Base-by-base conservation (phyloP, 2,329 filamentous ascomycete genomes). In the Teratosphaeriaceae sp. region DNA sequence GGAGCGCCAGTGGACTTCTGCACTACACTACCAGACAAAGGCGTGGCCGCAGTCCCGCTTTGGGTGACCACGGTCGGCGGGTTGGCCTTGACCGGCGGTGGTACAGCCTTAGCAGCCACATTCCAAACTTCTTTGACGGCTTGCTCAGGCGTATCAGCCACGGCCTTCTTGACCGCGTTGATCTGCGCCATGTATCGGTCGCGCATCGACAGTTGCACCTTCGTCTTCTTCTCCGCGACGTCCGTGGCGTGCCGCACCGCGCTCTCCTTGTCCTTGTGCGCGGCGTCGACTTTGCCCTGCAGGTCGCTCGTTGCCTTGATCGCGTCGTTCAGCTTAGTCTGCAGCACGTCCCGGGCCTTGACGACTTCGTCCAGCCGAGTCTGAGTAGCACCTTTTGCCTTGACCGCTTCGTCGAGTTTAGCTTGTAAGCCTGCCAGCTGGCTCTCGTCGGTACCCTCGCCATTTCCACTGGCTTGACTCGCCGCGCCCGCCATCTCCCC, bases 71-170 rank as follows among this genome's bases (percentile, higher is more conserved):
- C 19, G 16, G 33, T 16, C 40, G 44, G 16, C 16, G 31, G 9
- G 13, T 19, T 30, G 13, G 23, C 43, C 19, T 47, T 39, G 34
- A 48, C 31, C 23, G 55, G 55, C 30, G 59, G 44, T 33, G 59
- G 52, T 40, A 62, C 56, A 16, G 79, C 76, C 41, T 67, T 71
- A 65, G 90, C 89, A 0, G 84, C 88, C 42, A 85, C 69, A 50
- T 84, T 80, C 85, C 87, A 96, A 0, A 96, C 89, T 64, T 96
- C 88, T 8, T 71, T 78, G 3, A 97, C 88, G 0, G 88, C 79
- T 60, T 80, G 82, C 55, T 90, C 75, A 0, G 90, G 90, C 1
- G 89, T 96, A 37, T 94, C 84, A n/a, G 74, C 75, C 0, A 84
- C 88, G 11, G 90, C 89, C 36, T 80, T 85, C 57, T 88, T 78